Conservation (phyloP, 768 basidiomycete genomes). For the Lactifluus hygrophoroides region DNA sequence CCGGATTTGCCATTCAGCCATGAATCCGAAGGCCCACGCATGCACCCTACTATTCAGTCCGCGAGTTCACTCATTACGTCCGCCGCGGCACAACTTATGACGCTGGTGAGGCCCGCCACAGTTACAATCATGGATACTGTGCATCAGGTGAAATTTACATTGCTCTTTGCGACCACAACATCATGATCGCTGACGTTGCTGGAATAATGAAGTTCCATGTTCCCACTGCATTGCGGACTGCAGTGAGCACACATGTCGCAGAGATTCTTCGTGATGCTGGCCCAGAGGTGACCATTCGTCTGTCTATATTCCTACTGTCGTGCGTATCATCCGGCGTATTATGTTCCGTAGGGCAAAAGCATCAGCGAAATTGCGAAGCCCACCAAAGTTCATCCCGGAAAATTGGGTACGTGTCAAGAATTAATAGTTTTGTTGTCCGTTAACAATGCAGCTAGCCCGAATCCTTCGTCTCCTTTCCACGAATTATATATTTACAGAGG, state of each 20-base stretch:
- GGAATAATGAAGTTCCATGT: neutral
- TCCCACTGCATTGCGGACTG: neutral
- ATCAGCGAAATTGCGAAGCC: conserved; percentile 31
- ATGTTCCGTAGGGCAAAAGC: conserved; percentile 28
- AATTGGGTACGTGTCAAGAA: conserved; percentile 27
- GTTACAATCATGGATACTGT: neutral
- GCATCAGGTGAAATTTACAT: neutral
- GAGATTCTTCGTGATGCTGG: conserved; percentile 19
- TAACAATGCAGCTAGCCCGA: conserved; percentile 16
- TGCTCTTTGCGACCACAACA: too few relatives aligned
- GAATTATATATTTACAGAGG: conserved; percentile 26
- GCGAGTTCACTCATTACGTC: conserved; percentile 2
- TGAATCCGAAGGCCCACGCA: neutral
- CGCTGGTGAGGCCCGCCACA: neutral
- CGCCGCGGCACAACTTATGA: neutral
- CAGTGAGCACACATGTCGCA: neutral
- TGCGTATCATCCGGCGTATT: neutral
- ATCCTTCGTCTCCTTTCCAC: conserved; percentile 26
- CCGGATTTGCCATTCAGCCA: neutral
- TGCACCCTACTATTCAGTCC: neutral
- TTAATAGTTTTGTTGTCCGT: too few relatives aligned
- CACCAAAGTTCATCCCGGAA: conserved; percentile 26
- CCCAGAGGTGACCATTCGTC: neutral
- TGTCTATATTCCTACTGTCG: neutral
- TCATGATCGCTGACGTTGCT: neutral